Base-by-base conservation (phyloP, 2,329 filamentous ascomycete genomes). In the Fusarium sp. region DNA sequence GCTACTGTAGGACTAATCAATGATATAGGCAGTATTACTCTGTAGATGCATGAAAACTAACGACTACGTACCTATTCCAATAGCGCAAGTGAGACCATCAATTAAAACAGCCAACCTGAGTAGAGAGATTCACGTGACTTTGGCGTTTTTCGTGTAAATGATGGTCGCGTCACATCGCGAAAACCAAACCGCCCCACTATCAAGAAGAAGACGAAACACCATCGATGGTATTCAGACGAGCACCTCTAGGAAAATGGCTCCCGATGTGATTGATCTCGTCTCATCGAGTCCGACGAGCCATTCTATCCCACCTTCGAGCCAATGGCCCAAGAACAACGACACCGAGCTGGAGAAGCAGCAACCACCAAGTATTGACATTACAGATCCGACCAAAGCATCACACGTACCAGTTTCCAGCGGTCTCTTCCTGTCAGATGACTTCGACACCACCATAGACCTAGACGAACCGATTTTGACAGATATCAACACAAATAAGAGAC, bases 391-490 rank as follows among this genome's bases (percentile, higher is more conserved):
- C 13, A 56, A 11, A 3, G 13, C 47, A 22, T 30, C 41, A 19
- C 41, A 32, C 15, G 30, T 20, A 26, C 26, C 55, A 7, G 17
- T 64, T 2, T 60, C 58, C 2, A 47, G 63, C 20, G 67, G 65
- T 14, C 26, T 68, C 4, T 67, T 74, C 32, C 55, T 74, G n/a
- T 74, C 72, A 10, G 72, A 74, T 22, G 82, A 84, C 43, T 82
- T 82, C 48, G 80, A 84, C 41, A 77, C 75, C 9, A 82, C 78
- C 1, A 74, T 78, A 6, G 77, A 80, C 10, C 59, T 82, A 3
- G 77, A 79, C 9, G 75, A 77, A 9, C 68, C 55, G 62, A 74
- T 47, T 51, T 40, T 65, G 48, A 41, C 33, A 7, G 68, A 74
- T 11, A 26, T 60, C 4, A 57, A 68, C 5, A 74, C 74, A 6